phyloP scores from a whole-genome alignment of 169 alveolate genomes.

The Cryptosporidium ryanae region DNA sequence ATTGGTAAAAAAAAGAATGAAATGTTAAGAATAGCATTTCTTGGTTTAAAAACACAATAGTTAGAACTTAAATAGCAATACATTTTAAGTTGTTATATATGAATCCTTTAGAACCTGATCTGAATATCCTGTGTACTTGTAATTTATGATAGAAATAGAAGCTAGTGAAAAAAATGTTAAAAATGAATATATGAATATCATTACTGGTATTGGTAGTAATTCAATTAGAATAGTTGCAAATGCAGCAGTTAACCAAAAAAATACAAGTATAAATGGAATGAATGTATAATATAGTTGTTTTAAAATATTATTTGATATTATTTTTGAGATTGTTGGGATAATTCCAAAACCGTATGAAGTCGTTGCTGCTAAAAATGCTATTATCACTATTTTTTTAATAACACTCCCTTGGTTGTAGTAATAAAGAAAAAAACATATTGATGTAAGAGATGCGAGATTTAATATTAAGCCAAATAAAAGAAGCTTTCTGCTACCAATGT shows the following conservation, averaged over 20 bases:
- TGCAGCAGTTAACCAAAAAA: constrained; percentile 53
- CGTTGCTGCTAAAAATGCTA: not conserved
- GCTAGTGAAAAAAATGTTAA: constrained; percentile 24
- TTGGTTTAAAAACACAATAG: not conserved
- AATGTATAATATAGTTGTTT: constrained; percentile 29
- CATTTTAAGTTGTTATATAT: too few relatives aligned
- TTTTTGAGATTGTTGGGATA: constrained; percentile 33
- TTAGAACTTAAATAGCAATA: not conserved
- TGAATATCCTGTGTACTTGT: constrained; percentile 2
- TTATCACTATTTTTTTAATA: not conserved
- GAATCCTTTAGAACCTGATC: too few relatives aligned
- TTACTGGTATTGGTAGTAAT: constrained; percentile 43
- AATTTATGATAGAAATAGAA: constrained; percentile 39
- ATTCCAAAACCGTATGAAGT: constrained; percentile 56
- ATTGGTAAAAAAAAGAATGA: constrained; percentile 1
- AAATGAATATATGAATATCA: constrained; percentile 17
- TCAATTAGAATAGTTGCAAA: constrained; percentile 40
- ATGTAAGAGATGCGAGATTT: constrained; percentile 6
- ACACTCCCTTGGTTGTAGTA: not conserved
- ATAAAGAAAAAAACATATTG: constrained; percentile 28
- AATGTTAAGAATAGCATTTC: constrained; percentile 4
- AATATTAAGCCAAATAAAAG: constrained; percentile 14
- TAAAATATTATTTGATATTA: constrained; percentile 10
- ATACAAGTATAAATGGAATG: constrained; percentile 17
- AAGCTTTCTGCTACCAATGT: constrained; percentile 48